Percentiles rank a stretch among this genome's conserved stretches.
phyloP scores from a whole-genome alignment of 805 yeast genomes.

The Ascoidea tarda region DNA sequence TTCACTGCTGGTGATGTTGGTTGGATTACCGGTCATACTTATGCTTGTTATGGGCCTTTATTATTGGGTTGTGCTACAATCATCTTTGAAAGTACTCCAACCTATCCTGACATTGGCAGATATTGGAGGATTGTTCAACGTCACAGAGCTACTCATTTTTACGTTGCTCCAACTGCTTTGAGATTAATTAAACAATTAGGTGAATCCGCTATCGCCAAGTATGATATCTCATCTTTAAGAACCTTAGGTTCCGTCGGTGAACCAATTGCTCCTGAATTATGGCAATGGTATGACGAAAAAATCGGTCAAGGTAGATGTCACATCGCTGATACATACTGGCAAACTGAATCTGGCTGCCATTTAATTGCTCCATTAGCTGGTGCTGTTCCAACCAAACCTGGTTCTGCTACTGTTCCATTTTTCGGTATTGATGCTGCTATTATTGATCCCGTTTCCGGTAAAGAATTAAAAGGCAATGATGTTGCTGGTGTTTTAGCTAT shows the following conservation, averaged over 20 bases:
- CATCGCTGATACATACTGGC: slow-evolving; percentile 96
- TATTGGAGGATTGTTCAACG: slow-evolving; percentile 94
- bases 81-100: slow-evolving; percentile 95
- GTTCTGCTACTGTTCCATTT: slow-evolving; percentile 93
- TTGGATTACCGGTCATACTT: slow-evolving; percentile 98
- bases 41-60: slow-evolving; percentile 90
- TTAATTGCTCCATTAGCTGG: slow-evolving; percentile 93
- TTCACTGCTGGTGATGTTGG: slow-evolving; percentile 99
- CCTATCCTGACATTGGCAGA: slow-evolving; percentile 88
- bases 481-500: slow-evolving; percentile 95
- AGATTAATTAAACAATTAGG: slow-evolving; percentile 88
- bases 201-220: slow-evolving; percentile 63
- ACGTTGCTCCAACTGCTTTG: slow-evolving; percentile 97
- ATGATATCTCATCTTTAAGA: slow-evolving; percentile 76
- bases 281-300: slow-evolving; percentile 96
- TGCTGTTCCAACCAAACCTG: slow-evolving; percentile 89
- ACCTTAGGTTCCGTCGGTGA: slow-evolving; percentile 97
- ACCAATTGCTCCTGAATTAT: slow-evolving; percentile 94
- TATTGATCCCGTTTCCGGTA: slow-evolving; percentile 87
- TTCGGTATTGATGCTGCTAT: slow-evolving; percentile 87
- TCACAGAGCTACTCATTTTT: slow-evolving; percentile 87
- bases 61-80: slow-evolving; percentile 80
- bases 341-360: slow-evolving; percentile 95
- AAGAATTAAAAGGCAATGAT: slow-evolving; percentile 71
- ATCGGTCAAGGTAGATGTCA: slow-evolving; percentile 86